Evolutionary conservation across 106 monocot genomes (phyloP).

Genomic region (Phalaenopsis equestris): DNA sequence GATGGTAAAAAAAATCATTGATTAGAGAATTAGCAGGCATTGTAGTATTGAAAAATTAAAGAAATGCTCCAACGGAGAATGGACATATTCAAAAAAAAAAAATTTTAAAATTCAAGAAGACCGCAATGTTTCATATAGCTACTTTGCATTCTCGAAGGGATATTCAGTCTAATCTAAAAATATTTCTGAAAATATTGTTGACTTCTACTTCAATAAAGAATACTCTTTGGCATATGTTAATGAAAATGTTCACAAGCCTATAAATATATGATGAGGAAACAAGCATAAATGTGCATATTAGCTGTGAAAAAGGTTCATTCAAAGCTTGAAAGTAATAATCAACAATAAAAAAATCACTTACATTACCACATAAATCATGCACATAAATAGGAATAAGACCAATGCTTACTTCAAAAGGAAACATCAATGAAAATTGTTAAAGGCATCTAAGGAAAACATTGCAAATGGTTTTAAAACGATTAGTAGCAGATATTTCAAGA

Average conservation of each 20-base stretch:
- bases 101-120: background rate
- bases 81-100: background rate
- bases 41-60: background rate
- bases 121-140: background rate
- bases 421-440: background rate
- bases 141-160: background rate
- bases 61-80: background rate
- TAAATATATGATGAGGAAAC: background rate
- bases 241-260: background rate
- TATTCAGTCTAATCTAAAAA: background rate
- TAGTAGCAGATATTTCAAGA: too few relatives aligned
- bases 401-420: background rate
- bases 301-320: background rate
- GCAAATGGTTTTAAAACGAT: too few relatives aligned
- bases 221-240: background rate
- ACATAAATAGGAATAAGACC: background rate
- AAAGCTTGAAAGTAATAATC: background rate
- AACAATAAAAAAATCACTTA: background rate
- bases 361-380: too few relatives aligned
- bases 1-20: background rate
- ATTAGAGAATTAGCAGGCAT: background rate
- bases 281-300: background rate
- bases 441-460: too few relatives aligned
- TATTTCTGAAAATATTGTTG: background rate
- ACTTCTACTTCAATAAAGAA: background rate